phyloP scores from a whole-genome alignment of 2,329 filamentous ascomycete species.

The Pseudogymnoascus sp. region DNA sequence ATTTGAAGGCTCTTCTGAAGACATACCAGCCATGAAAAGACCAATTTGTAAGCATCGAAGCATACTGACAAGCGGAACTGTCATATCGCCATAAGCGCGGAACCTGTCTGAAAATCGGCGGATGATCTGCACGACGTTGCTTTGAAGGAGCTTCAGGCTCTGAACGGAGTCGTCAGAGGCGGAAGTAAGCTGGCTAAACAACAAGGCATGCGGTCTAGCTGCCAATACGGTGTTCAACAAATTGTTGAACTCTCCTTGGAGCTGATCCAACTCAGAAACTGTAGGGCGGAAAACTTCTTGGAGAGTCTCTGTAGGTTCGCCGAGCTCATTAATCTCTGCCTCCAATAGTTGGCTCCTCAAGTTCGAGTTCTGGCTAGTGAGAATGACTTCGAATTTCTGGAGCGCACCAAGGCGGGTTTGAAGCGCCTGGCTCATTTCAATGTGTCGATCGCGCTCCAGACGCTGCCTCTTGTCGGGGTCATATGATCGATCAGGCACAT shows the following conservation, averaged over 20 bases:
- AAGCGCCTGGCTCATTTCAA: slow-evolving; percentile 48
- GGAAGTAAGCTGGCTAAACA: slow-evolving; percentile 17
- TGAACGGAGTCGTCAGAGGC: slow-evolving; percentile 14
- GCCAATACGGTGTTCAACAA: slow-evolving; percentile 45
- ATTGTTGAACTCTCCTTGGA: slow-evolving; percentile 80
- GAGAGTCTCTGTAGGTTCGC: slow-evolving; percentile 56
- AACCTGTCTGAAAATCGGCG: slow-evolving; percentile 62
- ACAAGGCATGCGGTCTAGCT: slow-evolving; percentile 14
- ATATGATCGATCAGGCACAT: slow-evolving; percentile 77
- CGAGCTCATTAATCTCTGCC: slow-evolving; percentile 54
- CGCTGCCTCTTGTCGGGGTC: slow-evolving; percentile 65
- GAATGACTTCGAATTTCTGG: slow-evolving; percentile 53
- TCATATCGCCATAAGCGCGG: slow-evolving; percentile 77
- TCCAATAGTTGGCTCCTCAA: slow-evolving; percentile 57
- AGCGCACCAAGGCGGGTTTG: slow-evolving; percentile 51
- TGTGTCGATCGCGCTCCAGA: slow-evolving; percentile 55
- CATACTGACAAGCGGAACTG: slow-evolving; percentile 67
- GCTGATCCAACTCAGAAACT: slow-evolving; percentile 55
- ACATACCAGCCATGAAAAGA: slow-evolving; percentile 48
- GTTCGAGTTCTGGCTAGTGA: slow-evolving; percentile 61
- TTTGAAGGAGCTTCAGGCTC: slow-evolving; percentile 36
- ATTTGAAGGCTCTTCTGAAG: slow-evolving; percentile 7
- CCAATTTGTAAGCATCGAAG: slow-evolving; percentile 72
- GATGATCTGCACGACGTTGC: slow-evolving; percentile 61
- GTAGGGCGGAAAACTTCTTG: slow-evolving; percentile 63